These are phyloP conservation scores for Conticribra weissflogii DNA, from an alignment of 108 stramenopile species.

Conservation along the genomic window DNA sequence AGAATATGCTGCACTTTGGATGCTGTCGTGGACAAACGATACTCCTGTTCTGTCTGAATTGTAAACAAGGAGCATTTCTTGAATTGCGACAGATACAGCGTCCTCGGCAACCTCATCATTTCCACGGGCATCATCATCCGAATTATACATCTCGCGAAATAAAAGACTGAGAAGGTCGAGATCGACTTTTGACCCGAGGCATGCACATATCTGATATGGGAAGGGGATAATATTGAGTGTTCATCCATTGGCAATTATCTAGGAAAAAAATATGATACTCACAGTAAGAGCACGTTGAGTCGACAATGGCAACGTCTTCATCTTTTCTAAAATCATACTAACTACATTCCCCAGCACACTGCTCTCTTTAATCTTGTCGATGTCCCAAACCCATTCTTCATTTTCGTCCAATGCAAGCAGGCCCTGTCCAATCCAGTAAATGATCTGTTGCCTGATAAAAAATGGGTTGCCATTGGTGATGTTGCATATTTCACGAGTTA, in stretches of 20 bases:
- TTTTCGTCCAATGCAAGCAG: neutral
- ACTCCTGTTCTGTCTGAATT: slow-evolving; percentile 4
- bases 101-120: neutral
- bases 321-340: neutral
- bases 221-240: neutral
- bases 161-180: slow-evolving; percentile 10
- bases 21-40: slow-evolving; percentile 11
- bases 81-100: neutral
- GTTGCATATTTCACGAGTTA: neutral
- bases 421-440: slow-evolving; percentile 1
- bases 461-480: slow-evolving; percentile 5
- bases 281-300: slow-evolving; percentile 8
- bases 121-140: neutral
- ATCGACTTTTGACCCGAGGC: slow-evolving; percentile 12
- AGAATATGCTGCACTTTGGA: slow-evolving; percentile 16
- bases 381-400: slow-evolving; percentile 12
- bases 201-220: slow-evolving; percentile 3
- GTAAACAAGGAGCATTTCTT: slow-evolving; percentile 13
- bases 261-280: neutral
- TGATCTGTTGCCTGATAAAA: slow-evolving; percentile 10
- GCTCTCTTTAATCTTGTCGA: neutral
- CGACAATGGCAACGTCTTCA: neutral
- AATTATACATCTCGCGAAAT: neutral
- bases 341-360: neutral
- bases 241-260: too few species aligned